A percentile compares a stretch with the other conserved stretches of the same genome.
These are phyloP conservation scores for Talaromyces verruculosus DNA, from an alignment of 2,329 filamentous ascomycete species.

Conservation along the genomic window DNA sequence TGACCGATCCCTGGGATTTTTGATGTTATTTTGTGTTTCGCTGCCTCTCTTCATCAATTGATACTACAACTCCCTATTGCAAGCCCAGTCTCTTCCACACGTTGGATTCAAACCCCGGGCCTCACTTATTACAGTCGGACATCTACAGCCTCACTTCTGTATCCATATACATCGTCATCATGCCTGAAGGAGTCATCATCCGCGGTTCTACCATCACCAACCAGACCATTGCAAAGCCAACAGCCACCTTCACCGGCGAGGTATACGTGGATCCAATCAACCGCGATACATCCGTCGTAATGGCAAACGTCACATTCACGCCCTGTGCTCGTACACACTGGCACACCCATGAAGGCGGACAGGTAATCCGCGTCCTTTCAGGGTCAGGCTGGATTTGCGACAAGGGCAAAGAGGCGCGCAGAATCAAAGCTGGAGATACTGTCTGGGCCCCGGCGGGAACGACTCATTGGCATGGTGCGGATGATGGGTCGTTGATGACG, in stretches of 20 bases:
- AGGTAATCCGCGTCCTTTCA: background rate
- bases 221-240: background rate
- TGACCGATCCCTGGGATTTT: background rate
- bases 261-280: background rate
- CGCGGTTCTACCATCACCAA: background rate
- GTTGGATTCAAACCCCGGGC: background rate
- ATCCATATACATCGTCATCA: background rate
- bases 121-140: background rate
- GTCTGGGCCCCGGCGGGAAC: conserved; percentile 6
- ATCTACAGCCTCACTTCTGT: background rate
- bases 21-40: background rate
- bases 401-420: background rate
- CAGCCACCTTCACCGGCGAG: conserved; percentile 4
- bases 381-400: conserved; percentile 9
- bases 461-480: conserved; percentile 10
- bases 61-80: background rate
- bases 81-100: background rate
- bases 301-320: conserved; percentile 10
- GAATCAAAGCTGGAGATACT: background rate
- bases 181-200: background rate
- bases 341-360: conserved; percentile 9
- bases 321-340: conserved; percentile 8
- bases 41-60: background rate
- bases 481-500: background rate
- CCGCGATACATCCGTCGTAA: background rate